Evolutionary conservation across 2,329 filamentous ascomycete genomes (phyloP), one percentile per base, ranked within the genome.

Genomic region (Aspergillus sp.): DNA sequence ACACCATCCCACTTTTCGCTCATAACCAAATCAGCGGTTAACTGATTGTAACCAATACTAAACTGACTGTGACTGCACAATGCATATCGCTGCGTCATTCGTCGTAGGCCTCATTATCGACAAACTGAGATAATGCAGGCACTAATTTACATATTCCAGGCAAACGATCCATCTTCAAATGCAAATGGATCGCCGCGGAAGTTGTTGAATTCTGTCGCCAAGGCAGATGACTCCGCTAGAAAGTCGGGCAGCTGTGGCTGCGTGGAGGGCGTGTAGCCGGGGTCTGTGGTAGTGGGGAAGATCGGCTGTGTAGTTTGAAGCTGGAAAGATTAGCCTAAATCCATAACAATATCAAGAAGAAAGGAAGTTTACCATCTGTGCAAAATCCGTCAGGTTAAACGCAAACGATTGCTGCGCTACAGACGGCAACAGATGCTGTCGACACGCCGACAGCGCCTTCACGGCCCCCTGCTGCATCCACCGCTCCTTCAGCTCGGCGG

Each of bases 401-500:
- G 52, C 49, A 27, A 52, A 10, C 3, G 54, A 55, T 7, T 54
- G 25, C 7, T 64, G 57, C 2, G 54, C 21, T 3, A 57, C 54
- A 3, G 60, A 38, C 3, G 59, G 52, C 15, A 70, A 47, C 3
- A 69, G 42, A 30, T 66, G 61, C 23, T 65, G 62, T 8, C 67
- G 59, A 61, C 67, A 69, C 3, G 62, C 61, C 19, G 62, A 60
- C 15, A 67, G 32, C 4, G 66, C 62, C 25, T 64, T 70, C 21
- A 65, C 68, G 0, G 69, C 68, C 3, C 70, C 71, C 44, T 67
- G 62, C 15, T 65, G 65, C 69, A 75, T 72, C 41, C 62, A 57
- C 2, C 60, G 55, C 19, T 68, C 64, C 58, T 68, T 71, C 44
- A 68, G 61, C 41, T 70, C 66, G 1, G 59, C 50, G 17, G 67